Evolutionary conservation across 306 rosid genomes (phyloP).

Genomic region (Trifolium fragiferum): DNA sequence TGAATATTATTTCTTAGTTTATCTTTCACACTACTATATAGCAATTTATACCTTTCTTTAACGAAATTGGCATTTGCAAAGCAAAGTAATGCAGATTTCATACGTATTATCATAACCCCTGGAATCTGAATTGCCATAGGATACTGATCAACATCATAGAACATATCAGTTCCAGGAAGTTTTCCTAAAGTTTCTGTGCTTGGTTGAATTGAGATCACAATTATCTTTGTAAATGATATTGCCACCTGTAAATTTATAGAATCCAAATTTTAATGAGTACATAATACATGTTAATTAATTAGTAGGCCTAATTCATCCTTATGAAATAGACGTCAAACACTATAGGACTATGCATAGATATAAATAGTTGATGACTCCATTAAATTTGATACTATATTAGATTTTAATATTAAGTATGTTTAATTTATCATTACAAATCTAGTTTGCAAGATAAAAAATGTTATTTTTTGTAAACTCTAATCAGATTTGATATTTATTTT

Average conservation of each 20-base stretch:
- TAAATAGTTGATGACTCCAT: no score
- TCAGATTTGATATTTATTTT: no score
- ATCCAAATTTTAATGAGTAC: neutral
- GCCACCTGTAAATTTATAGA: slow-evolving; percentile 53
- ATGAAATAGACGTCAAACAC: no score
- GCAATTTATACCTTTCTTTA: slow-evolving; percentile 69
- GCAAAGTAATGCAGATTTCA: slow-evolving; percentile 77
- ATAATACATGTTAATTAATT: no score
- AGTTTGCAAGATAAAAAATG: no score
- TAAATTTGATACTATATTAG: no score
- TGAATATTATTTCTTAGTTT: no score
- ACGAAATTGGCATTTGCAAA: slow-evolving; percentile 85
- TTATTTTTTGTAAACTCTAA: no score
- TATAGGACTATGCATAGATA: no score
- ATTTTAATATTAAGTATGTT: no score
- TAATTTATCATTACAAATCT: no score
- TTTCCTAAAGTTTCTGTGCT: slow-evolving; percentile 77
- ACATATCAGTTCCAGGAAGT: slow-evolving; percentile 77
- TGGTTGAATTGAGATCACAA: slow-evolving; percentile 67
- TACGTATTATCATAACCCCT: slow-evolving; percentile 61
- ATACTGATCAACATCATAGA: slow-evolving; percentile 67
- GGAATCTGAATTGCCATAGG: slow-evolving; percentile 80
- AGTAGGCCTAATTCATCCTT: no score
- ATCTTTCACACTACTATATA: neutral
- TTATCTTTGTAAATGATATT: slow-evolving; percentile 77